Base-by-base conservation (phyloP, 495 filamentous ascomycete species). In the Rostrohypoxylon terebratum region DNA sequence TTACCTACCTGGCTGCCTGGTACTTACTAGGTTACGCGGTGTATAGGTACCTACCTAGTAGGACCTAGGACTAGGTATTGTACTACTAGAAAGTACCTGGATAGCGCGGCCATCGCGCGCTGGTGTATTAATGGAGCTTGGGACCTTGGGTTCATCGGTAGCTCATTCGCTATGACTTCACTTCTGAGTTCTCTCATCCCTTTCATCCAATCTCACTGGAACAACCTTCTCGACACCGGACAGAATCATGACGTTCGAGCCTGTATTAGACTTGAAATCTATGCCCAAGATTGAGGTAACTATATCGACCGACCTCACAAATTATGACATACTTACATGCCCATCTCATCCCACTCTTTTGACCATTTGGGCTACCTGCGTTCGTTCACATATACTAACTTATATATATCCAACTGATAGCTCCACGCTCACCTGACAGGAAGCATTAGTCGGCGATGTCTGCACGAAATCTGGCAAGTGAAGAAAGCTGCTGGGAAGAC, bases 371-470 rank as follows among this genome's bases (percentile, higher is more conserved):
- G 14, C 10, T 31, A 9, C n/a, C 11, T 31, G 25, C 31, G n/a
- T 7, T 55, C 28, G 28, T 3, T 28, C 28, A 28, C 28, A 28
- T 28, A 40, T 63, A 59, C 72, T 76, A 65, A 76, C 71, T 45
- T 36, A n/a, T 34, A 4, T 33, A 7, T 28, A 23, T 11, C 45
- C 45, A 55, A 31, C 44, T 16, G 36, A 23, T 74, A 95, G 90
- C 85, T 97, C 16, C 93, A 97, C 71, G 93, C 93, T 65, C 93
- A 96, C 79, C 86, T 97, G 34, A 91, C 87, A 47, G 93, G 93
- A 50, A 93, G 91, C 77, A 94, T 96, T 79, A 91, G 88, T 76
- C 88, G 88, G 13, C 78, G 90, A 81, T 90, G 87, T 60, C 87
- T 96, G 0, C 91, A 95, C 75, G 87, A 93, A 44, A 87, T 96